phyloP scores from a whole-genome alignment of 768 basidiomycete species.

The Leccinum ochraceum region DNA sequence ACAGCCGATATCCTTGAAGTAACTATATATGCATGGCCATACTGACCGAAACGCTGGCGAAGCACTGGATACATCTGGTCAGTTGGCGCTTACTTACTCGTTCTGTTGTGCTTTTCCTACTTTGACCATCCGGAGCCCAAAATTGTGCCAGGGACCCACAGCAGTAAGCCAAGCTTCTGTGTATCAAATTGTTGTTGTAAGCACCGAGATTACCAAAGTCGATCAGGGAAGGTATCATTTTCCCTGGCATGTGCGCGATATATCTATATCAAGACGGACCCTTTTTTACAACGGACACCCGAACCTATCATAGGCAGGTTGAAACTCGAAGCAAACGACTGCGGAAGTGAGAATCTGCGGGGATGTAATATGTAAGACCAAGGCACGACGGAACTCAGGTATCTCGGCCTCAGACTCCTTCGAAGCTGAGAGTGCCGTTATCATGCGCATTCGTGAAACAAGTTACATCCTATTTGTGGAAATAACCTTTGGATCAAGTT shows the following conservation, averaged over 20 bases:
- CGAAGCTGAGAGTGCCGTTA: neutral
- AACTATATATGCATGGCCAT: too few species aligned
- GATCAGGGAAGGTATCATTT: too few species aligned
- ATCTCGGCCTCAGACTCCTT: neutral
- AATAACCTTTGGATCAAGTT: neutral
- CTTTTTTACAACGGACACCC: neutral
- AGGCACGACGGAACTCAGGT: neutral
- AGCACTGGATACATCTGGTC: neutral
- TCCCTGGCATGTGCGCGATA: neutral
- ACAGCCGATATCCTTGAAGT: too few species aligned
- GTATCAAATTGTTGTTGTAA: neutral
- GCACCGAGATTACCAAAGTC: neutral
- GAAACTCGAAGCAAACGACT: neutral
- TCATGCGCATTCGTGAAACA: neutral
- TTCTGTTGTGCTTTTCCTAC: neutral
- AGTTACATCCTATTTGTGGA: neutral
- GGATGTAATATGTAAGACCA: neutral
- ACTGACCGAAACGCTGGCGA: too few species aligned
- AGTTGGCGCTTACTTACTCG: neutral
- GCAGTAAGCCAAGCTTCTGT: neutral
- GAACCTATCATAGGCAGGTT: neutral
- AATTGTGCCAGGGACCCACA: neutral
- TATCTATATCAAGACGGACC: neutral
- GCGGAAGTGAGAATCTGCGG: neutral
- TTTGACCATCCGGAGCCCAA: neutral